Base-by-base conservation (phyloP, 495 filamentous ascomycete species). In the Hyphodiscus hymeniophilus region DNA sequence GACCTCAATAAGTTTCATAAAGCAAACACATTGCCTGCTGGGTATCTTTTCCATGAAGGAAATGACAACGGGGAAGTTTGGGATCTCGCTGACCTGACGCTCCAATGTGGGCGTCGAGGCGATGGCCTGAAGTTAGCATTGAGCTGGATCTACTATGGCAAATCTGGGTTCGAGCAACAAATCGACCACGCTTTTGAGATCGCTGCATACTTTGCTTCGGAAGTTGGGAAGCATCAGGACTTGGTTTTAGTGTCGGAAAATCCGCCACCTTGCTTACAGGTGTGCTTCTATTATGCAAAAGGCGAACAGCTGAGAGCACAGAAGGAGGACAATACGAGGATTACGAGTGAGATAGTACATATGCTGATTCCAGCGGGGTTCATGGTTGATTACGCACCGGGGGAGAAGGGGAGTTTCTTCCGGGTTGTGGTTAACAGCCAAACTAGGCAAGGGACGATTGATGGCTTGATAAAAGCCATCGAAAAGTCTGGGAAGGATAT, bases 301-400 rank as follows among this genome's bases (percentile, higher is more conserved):
- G 71, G 67, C 20, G 76, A 80, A 4, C 48, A 64, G 52, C 55
- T 87, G 55, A 58, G 62, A 0, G 65, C 67, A 30, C 69, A 72
- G 7, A 63, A 57, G n/a, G 75, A 75, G 51, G 71, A 74, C 44
- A 90, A 88, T 62, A 84, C 81, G 50, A 67, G 64, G 56, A 66
- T 78, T n/a, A 95, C 90, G 17, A 74, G 75, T 63, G 60, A 62
- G 45, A 80, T 94, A 48, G 84, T 79, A 11, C 66, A 67, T 54
- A 68, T 65, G 45, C 69, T 96, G 51, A 71, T 95, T 17, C 51
- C 48, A 17, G 75, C 75, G 63, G 92, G 91, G 2, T 96, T 89
- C 63, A 95, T 96, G 90, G 73, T 95, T 22, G 91, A 97, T 69
- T 96, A 87, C 68, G 86, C 90, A 45, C 87, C 87, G 0, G 85